Percentiles rank a stretch among this genome's conserved stretches.
Evolutionary conservation across 2,329 filamentous ascomycete genomes (phyloP).

Genomic region (Ceratocystis diversiconidia): DNA sequence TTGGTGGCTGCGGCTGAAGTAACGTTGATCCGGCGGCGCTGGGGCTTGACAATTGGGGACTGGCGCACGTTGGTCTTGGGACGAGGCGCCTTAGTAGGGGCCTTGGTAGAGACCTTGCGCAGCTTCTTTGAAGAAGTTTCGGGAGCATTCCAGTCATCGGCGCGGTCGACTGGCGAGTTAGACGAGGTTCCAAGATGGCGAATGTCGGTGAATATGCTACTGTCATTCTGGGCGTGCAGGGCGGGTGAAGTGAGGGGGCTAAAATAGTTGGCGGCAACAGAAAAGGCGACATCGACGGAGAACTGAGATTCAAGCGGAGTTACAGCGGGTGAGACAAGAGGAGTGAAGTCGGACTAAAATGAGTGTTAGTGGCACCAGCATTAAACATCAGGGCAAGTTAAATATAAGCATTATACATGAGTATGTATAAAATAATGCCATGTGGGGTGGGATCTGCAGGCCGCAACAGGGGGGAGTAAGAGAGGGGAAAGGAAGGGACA

Average conservation of each 20-base stretch:
- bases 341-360: slow-evolving; percentile 57
- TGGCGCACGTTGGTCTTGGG: slow-evolving; percentile 45
- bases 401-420: background rate
- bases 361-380: slow-evolving; percentile 10
- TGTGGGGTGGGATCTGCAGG: background rate
- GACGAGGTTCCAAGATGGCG: slow-evolving; percentile 31
- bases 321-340: slow-evolving; percentile 70
- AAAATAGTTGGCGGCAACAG: slow-evolving; percentile 59
- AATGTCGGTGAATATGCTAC: slow-evolving; percentile 31
- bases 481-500: background rate
- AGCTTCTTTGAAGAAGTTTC: slow-evolving; percentile 32
- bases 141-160: slow-evolving; percentile 29
- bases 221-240: slow-evolving; percentile 55
- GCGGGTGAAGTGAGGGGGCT: slow-evolving; percentile 73
- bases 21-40: slow-evolving; percentile 35
- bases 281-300: slow-evolving; percentile 42
- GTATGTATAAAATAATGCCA: slow-evolving; percentile 11
- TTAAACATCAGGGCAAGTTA: background rate
- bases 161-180: slow-evolving; percentile 40
- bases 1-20: slow-evolving; percentile 30
- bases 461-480: background rate
- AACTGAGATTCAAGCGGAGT: slow-evolving; percentile 65
- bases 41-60: slow-evolving; percentile 58
- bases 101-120: slow-evolving; percentile 39
- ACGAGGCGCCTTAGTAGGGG: slow-evolving; percentile 35